These are phyloP conservation scores for Albugo candida DNA, from an alignment of 352 stramenopile species.

Conservation along the genomic window DNA sequence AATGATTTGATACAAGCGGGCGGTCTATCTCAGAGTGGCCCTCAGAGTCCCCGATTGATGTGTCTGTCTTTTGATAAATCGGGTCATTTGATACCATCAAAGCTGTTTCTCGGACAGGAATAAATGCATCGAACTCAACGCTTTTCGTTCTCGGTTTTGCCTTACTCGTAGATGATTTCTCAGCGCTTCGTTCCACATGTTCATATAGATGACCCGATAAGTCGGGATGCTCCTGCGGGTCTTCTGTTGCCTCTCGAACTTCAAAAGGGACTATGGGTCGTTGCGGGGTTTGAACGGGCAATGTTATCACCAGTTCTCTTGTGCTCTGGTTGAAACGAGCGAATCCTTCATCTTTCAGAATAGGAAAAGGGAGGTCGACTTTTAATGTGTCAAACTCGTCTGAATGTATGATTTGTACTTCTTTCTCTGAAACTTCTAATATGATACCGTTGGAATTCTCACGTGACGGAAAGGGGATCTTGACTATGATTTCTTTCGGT, in stretches of 20 bases:
- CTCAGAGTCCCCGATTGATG: no score
- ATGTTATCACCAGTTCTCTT: conserved; percentile 46
- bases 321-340: conserved; percentile 74
- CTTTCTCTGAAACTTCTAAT: conserved; percentile 39
- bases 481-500: conserved; percentile 42
- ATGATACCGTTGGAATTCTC: conserved; percentile 33
- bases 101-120: conserved; percentile 34
- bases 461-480: conserved; percentile 36
- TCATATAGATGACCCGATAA: conserved; percentile 13
- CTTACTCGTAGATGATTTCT: conserved; percentile 7
- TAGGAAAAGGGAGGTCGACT: conserved; percentile 45
- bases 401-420: conserved; percentile 17
- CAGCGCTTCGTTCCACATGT: conserved; percentile 5
- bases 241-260: conserved; percentile 7
- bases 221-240: conserved; percentile 17
- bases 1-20: no score
- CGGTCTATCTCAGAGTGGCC: no score
- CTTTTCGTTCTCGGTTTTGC: conserved; percentile 1
- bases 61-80: conserved; percentile 8
- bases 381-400: conserved; percentile 28
- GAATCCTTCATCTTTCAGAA: conserved; percentile 51
- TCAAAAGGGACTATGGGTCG: conserved; percentile 6
- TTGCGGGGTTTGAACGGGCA: conserved; percentile 47
- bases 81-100: conserved; percentile 52
- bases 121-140: conserved; percentile 17